These are phyloP conservation scores for Pestalotiopsis sp. DNA, from an alignment of 2,329 filamentous ascomycete species.

Conservation along the genomic window DNA sequence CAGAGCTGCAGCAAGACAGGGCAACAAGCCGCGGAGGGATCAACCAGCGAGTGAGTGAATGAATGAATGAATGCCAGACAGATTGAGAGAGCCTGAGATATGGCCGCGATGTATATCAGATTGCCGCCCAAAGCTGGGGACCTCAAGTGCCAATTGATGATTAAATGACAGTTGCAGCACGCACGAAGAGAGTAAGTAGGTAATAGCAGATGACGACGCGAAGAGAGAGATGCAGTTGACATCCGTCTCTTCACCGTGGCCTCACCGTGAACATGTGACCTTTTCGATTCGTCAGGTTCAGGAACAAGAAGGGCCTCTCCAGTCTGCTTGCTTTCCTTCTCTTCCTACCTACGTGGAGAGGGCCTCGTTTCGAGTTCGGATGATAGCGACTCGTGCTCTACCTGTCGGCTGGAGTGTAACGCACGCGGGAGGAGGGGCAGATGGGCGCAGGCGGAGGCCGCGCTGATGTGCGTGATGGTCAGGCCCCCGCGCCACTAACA, in stretches of 20 bases:
- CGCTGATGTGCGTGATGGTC: background rate
- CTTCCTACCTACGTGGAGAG: background rate
- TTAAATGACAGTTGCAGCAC: too few species aligned
- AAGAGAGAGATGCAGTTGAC: background rate
- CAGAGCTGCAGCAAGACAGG: background rate
- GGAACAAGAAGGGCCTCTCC: background rate
- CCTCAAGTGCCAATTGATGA: background rate
- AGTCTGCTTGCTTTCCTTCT: background rate
- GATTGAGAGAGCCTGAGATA: background rate
- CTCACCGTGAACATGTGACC: background rate
- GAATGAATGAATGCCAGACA: background rate
- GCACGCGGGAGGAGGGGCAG: background rate
- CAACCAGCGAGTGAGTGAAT: background rate
- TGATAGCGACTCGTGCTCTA: background rate
- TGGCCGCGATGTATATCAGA: background rate
- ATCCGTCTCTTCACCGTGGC: background rate
- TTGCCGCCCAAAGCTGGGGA: slow-evolving; percentile 8
- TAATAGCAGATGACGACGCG: background rate
- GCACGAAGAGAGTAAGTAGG: background rate
- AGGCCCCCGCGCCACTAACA: slow-evolving; percentile 1
- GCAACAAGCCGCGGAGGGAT: background rate
- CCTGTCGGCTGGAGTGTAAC: background rate
- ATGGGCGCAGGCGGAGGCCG: slow-evolving; percentile 3
- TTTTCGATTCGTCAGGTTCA: background rate
- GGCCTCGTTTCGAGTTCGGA: background rate